phyloP scores from a whole-genome alignment of 1,284 basidiomycete genomes.

The Ceraceosorus guamensis region DNA sequence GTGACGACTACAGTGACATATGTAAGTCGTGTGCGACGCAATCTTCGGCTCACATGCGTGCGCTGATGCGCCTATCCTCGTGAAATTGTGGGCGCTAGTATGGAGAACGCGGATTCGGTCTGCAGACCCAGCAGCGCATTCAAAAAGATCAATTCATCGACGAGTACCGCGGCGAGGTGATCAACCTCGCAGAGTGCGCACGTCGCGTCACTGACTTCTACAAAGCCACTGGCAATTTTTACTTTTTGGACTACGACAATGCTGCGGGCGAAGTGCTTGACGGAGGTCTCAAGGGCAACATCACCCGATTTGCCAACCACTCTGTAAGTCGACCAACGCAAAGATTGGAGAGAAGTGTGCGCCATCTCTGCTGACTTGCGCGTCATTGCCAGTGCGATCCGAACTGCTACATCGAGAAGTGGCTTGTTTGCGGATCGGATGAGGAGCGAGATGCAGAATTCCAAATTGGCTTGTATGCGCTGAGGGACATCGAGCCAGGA shows the following conservation, averaged over 20 bases:
- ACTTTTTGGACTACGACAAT: conserved; percentile 40
- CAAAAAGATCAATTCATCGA: conserved; percentile 30
- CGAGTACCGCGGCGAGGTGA: conserved; percentile 44
- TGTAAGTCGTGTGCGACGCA: conserved; percentile 8
- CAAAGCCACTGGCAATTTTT: conserved; percentile 34
- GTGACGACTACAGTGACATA: conserved; percentile 24
- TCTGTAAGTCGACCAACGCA: conserved; percentile 9
- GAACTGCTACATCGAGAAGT: conserved; percentile 41
- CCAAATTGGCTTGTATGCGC: conserved; percentile 40
- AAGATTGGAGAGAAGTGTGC: neutral
- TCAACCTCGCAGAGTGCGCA: conserved; percentile 28
- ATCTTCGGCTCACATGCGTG: neutral
- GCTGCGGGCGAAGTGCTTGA: conserved; percentile 41
- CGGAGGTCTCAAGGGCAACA: conserved; percentile 38
- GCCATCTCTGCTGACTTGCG: neutral
- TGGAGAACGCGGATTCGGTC: conserved; percentile 37
- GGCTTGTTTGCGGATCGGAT: conserved; percentile 38
- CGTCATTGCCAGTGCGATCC: conserved; percentile 38
- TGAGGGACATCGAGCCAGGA: conserved; percentile 35
- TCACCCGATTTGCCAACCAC: conserved; percentile 43
- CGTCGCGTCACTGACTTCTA: conserved; percentile 33
- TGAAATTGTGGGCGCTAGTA: conserved; percentile 10
- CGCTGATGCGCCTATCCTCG: neutral
- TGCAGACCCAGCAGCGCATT: conserved; percentile 29
- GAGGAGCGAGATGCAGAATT: conserved; percentile 36